phyloP scores from a whole-genome alignment of 371 early-diverging fungal genomes.

The Dichotomocladium elegans region DNA sequence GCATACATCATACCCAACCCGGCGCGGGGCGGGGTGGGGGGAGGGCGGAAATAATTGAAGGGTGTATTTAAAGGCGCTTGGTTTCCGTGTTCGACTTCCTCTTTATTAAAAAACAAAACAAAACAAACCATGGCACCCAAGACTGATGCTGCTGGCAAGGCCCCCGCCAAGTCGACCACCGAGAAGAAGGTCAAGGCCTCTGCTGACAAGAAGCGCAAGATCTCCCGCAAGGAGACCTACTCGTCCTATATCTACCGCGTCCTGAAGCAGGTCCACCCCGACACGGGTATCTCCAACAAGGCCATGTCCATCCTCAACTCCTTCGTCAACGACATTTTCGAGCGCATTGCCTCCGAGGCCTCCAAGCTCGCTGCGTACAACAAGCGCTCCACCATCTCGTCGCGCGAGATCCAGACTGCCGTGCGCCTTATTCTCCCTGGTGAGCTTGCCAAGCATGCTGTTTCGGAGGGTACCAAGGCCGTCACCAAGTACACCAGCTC shows the following conservation, averaged over 20 bases:
- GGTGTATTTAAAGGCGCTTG: slow-evolving; percentile 6
- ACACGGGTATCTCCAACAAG: slow-evolving; percentile 97
- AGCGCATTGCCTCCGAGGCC: slow-evolving; percentile 83
- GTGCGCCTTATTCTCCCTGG: slow-evolving; percentile 93
- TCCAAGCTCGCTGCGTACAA: slow-evolving; percentile 90
- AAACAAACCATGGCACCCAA: slow-evolving; percentile 58
- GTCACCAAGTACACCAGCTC: slow-evolving; percentile 94
- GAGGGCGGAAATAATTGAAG: background rate
- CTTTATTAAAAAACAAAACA: too few relatives aligned
- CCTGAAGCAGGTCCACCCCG: slow-evolving; percentile 91
- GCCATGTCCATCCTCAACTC: slow-evolving; percentile 98
- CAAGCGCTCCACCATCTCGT: slow-evolving; percentile 93
- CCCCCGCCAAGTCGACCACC: slow-evolving; percentile 68
- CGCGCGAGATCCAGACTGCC: slow-evolving; percentile 94
- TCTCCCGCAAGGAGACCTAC: slow-evolving; percentile 80
- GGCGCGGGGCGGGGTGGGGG: too few relatives aligned
- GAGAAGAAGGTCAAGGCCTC: slow-evolving; percentile 45
- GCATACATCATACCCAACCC: background rate
- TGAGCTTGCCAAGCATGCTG: slow-evolving; percentile 96
- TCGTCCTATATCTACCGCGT: slow-evolving; percentile 92
- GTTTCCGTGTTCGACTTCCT: slow-evolving; percentile 12
- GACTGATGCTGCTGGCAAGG: slow-evolving; percentile 66
- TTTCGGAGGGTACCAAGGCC: slow-evolving; percentile 97
- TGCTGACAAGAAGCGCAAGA: slow-evolving; percentile 51
- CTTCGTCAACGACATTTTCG: slow-evolving; percentile 97